Evolutionary conservation across 2,329 filamentous ascomycete species (phyloP).

Genomic region (Alternaria gansuensis): DNA sequence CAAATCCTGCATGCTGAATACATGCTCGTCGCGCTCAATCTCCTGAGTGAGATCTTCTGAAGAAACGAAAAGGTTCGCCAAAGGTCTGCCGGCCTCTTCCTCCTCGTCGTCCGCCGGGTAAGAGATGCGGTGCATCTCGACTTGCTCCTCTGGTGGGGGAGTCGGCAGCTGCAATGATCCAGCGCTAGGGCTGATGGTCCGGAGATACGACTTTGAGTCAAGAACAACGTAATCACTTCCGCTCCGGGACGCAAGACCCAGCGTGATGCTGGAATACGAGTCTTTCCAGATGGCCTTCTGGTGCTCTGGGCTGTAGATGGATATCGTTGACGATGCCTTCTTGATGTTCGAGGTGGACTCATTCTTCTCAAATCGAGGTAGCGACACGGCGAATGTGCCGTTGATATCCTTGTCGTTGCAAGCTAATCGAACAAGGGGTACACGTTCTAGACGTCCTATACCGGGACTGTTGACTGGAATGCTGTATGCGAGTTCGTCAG

Average conservation of each 20-base stretch:
- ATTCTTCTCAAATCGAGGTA: constrained; percentile 50
- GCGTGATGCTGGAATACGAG: constrained; percentile 65
- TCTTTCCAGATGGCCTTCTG: constrained; percentile 67
- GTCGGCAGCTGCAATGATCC: constrained; percentile 39
- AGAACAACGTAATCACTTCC: constrained; percentile 78
- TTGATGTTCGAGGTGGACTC: constrained; percentile 51
- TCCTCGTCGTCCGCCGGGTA: constrained; percentile 25
- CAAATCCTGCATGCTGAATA: constrained; percentile 28
- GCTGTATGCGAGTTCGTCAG: constrained; percentile 75
- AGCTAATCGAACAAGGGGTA: constrained; percentile 68
- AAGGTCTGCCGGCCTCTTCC: constrained; percentile 10
- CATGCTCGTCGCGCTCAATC: constrained; percentile 23
- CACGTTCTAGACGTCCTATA: constrained; percentile 49
- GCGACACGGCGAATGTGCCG: constrained; percentile 55
- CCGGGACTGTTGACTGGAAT: constrained; percentile 61
- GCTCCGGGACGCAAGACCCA: constrained; percentile 71
- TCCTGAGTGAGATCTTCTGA: constrained; percentile 26
- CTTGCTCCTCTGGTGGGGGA: constrained; percentile 47
- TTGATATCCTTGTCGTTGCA: constrained; percentile 72
- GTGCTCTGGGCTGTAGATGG: constrained; percentile 72
- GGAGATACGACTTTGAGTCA: constrained; percentile 78
- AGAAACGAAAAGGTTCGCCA: constrained; percentile 10
- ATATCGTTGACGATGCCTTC: constrained; percentile 59
- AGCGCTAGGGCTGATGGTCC: constrained; percentile 53
- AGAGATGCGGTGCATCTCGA: constrained; percentile 34